Conservation (phyloP, 2,329 filamentous ascomycete species). For the Venturiaceae sp. region DNA sequence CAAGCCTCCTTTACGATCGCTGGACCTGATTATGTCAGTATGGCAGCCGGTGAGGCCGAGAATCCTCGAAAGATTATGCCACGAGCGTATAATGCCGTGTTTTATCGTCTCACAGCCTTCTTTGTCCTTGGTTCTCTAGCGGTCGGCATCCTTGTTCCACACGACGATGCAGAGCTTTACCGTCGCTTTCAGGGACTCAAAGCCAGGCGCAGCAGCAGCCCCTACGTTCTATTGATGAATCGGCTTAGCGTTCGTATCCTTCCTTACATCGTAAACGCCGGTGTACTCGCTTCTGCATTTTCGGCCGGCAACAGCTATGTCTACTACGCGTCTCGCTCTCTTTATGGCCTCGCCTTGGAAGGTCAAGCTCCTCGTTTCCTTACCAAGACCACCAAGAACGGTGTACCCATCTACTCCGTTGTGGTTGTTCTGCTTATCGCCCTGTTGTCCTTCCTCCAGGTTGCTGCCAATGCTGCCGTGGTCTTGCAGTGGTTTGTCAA, state of each 20-base stretch:
- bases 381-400: constrained; percentile 47
- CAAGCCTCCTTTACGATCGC: constrained; percentile 59
- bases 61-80: constrained; percentile 63
- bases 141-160: constrained; percentile 63
- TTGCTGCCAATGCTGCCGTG: constrained; percentile 54
- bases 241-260: constrained; percentile 52
- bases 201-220: constrained; percentile 59
- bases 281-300: constrained; percentile 59
- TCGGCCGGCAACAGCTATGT: constrained; percentile 50
- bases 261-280: constrained; percentile 63
- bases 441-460: constrained; percentile 63
- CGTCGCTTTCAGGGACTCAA: constrained; percentile 47
- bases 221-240: constrained; percentile 59
- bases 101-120: constrained; percentile 66
- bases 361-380: constrained; percentile 45
- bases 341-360: constrained; percentile 44
- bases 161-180: constrained; percentile 53
- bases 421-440: constrained; percentile 55
- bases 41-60: constrained; percentile 60
- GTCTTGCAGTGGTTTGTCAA: constrained; percentile 60
- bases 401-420: constrained; percentile 68
- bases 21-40: constrained; percentile 56
- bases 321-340: constrained; percentile 42
- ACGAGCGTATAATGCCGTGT: constrained; percentile 67
- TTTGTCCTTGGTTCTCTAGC: constrained; percentile 66